Evolutionary conservation across 805 yeast genomes (phyloP).

Genomic region (Ogataea wickerhamii): DNA sequence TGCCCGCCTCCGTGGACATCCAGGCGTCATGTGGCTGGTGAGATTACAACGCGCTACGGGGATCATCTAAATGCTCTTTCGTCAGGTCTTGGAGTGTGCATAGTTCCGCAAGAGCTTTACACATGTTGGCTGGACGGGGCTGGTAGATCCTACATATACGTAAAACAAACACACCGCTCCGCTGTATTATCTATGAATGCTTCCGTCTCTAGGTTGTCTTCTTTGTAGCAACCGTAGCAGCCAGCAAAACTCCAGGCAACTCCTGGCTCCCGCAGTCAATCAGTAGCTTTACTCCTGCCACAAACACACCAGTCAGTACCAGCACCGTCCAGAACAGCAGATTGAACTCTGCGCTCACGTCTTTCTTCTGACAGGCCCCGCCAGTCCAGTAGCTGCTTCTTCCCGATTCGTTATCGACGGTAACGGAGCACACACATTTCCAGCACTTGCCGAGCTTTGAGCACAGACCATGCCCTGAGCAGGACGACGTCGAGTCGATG

Average conservation of each 20-base stretch:
- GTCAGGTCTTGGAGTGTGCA: constrained; percentile 28
- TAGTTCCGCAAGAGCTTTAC: constrained; percentile 25
- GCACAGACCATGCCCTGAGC: constrained; percentile 55
- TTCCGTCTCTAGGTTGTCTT: constrained; percentile 20
- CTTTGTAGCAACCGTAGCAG: constrained; percentile 48
- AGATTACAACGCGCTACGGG: constrained; percentile 43
- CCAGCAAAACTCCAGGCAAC: constrained; percentile 65
- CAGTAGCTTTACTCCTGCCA: constrained; percentile 51
- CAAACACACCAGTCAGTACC: constrained; percentile 43
- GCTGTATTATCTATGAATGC: background rate
- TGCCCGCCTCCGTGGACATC: constrained; percentile 37
- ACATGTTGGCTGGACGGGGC: constrained; percentile 43
- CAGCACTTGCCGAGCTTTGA: constrained; percentile 41
- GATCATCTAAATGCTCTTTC: constrained; percentile 71
- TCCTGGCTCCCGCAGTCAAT: constrained; percentile 53
- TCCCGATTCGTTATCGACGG: constrained; percentile 38
- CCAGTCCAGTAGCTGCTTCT: constrained; percentile 56
- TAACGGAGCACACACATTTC: constrained; percentile 49
- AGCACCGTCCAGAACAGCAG: constrained; percentile 65
- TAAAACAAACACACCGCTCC: background rate
- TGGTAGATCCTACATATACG: constrained; percentile 60
- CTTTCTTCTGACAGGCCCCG: constrained; percentile 60
- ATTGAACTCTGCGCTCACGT: constrained; percentile 62
- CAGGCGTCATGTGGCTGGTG: constrained; percentile 74
- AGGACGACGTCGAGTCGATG: constrained; percentile 41